Evolutionary conservation across 2,329 filamentous ascomycete species (phyloP).

Genomic region (Fusarium sp.): DNA sequence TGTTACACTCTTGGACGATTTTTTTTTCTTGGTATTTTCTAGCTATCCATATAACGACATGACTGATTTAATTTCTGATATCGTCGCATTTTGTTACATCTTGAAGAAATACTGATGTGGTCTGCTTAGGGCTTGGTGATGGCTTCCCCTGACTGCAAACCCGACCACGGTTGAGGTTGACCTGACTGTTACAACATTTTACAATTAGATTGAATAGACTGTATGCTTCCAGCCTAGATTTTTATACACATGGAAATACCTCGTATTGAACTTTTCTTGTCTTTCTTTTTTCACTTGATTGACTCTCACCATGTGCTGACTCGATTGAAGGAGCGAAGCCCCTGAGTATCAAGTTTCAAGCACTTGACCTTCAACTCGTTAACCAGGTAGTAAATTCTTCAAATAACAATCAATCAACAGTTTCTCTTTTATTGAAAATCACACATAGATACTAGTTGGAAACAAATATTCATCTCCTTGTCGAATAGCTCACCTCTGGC

Average conservation of each 20-base stretch:
- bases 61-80: background rate
- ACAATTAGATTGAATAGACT: background rate
- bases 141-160: background rate
- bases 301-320: too few relatives aligned
- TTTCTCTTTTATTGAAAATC: background rate
- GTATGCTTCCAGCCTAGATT: fast-evolving
- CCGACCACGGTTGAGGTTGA: background rate
- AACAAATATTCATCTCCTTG: background rate
- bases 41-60: too few relatives aligned
- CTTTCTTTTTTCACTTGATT: background rate
- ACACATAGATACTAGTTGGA: background rate
- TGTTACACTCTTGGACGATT: background rate
- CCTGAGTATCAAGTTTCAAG: background rate
- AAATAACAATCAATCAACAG: background rate
- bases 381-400: background rate
- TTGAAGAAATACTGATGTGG: too few relatives aligned
- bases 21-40: background rate
- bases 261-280: background rate
- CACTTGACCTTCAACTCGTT: background rate
- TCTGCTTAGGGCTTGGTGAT: background rate
- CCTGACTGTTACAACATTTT: background rate
- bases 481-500: background rate
- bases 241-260: background rate
- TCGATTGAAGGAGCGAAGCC: background rate
- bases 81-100: background rate